Conservation (phyloP, 2,329 filamentous ascomycete species). For the Diaporthe vaccinii region DNA sequence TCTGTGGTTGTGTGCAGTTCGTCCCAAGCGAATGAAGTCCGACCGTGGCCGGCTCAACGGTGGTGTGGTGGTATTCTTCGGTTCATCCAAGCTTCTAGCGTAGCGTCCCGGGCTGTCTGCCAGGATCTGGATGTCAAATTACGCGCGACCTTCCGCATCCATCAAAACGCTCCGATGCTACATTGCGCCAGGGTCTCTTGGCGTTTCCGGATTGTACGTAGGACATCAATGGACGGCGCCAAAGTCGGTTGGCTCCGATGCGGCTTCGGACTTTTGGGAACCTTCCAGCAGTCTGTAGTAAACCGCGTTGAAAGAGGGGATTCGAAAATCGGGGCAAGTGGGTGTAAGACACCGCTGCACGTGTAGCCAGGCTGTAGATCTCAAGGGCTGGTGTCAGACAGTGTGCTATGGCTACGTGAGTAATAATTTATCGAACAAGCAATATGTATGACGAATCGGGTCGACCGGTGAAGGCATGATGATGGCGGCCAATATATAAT, state of each 20-base stretch:
- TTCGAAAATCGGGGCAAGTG: background rate
- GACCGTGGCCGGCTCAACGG: background rate
- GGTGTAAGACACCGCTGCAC: background rate
- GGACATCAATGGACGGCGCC: background rate
- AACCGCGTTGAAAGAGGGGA: too few species aligned
- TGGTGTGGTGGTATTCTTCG: slow-evolving; percentile 9
- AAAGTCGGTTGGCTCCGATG: background rate
- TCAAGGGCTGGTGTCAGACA: background rate
- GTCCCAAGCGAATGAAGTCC: slow-evolving; percentile 11
- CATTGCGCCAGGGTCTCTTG: slow-evolving; percentile 1
- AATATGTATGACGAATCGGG: background rate
- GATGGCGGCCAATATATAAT: background rate
- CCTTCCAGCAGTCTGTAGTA: background rate
- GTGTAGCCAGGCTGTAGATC: background rate
- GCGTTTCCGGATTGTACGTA: background rate
- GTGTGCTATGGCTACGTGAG: background rate
- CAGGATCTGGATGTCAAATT: background rate
- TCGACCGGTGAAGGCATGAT: background rate
- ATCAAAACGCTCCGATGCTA: slow-evolving; percentile 10
- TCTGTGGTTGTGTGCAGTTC: background rate
- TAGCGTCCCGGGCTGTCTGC: slow-evolving; percentile 21
- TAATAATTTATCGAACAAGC: background rate
- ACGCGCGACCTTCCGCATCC: slow-evolving; percentile 22
- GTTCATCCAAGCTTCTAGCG: slow-evolving; percentile 24
- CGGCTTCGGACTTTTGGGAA: background rate